Evolutionary conservation across 768 basidiomycete genomes (phyloP).

Genomic region (Terana coerulea): DNA sequence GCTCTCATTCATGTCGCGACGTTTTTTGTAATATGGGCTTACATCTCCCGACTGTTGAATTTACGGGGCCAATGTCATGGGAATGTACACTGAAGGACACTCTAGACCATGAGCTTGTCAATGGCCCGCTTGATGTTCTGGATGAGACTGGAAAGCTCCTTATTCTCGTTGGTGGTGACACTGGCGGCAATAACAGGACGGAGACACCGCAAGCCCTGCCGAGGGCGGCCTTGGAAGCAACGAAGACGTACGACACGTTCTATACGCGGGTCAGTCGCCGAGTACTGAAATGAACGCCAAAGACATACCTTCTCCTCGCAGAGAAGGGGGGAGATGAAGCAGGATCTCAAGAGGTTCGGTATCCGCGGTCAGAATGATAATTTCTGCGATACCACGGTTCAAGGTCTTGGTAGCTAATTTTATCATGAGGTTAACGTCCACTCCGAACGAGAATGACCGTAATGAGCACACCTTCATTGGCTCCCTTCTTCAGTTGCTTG

Average conservation of each 20-base stretch:
- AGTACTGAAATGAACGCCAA: background rate
- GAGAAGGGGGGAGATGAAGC: constrained; percentile 90
- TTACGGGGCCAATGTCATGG: too few relatives aligned
- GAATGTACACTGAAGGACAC: too few relatives aligned
- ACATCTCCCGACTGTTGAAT: too few relatives aligned
- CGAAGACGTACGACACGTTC: constrained; percentile 96
- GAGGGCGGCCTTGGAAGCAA: constrained; percentile 92
- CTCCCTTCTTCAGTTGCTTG: constrained; percentile 98
- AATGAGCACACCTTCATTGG: constrained; percentile 81
- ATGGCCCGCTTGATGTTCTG: constrained; percentile 78
- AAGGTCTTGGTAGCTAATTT: constrained; percentile 98
- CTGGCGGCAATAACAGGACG: constrained; percentile 93
- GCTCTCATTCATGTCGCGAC: background rate
- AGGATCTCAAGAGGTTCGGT: constrained; percentile 98
- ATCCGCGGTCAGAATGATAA: constrained; percentile 94
- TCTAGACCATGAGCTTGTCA: constrained; percentile 58
- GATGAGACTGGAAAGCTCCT: constrained; percentile 88
- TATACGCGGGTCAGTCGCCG: constrained; percentile 27
- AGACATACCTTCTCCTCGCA: constrained; percentile 91
- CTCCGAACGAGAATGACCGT: background rate
- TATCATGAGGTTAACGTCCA: too few relatives aligned
- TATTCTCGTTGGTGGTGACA: constrained; percentile 94
- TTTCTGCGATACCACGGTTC: constrained; percentile 96
- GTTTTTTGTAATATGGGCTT: too few relatives aligned
- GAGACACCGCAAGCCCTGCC: constrained; percentile 96